Base-by-base conservation (phyloP, 2,329 filamentous ascomycete genomes). In the Neophaeococcomyces aloes region DNA sequence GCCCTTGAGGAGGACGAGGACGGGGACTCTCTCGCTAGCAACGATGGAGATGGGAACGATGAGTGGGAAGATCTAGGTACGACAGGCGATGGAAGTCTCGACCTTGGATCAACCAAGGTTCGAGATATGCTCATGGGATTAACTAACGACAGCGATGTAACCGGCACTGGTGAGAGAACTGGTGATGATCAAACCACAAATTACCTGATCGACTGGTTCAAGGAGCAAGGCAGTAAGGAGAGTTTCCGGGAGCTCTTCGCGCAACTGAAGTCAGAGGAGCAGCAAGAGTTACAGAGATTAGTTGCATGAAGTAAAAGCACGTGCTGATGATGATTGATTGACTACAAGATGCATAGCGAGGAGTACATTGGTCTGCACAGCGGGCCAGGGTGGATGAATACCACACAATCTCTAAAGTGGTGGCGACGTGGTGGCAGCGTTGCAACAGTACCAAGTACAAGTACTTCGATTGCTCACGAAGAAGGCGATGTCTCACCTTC, bases 151-250 rank as follows among this genome's bases (percentile, higher is more conserved):
- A 68, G 70, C 2, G 73, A 72, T 38, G 61, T 62, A 2, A 65
- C 67, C 1, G 65, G 65, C 35, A 18, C 8, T 2, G 64, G 63
- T 43, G 58, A 65, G 58, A 77, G 87, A 42, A 77, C 82, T 57
- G 76, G 81, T 27, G 89, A 96, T 59, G 86, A 95, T 58, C 87
- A 94, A 70, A 94, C 88, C 6, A 86, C 94, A 60, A 76, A 75
- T 3, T 94, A 86, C 61, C 69, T 96, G 36, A 73, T 78, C 1
- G 78, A 88, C 11, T 95, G 94, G 66, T 95, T 95, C 66, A 69
- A 66, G 33, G 64, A 68, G 32, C 68, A 71, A 34, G 72, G 68
- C 11, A 60, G 64, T n/a, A 72, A 72, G 51, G 63, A 67, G 2
- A 72, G 66, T 10, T 80, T 80, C 56, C 65, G 65, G 21, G 69